Evolutionary conservation across 257 asterid species (phyloP).

Genomic region (Solanum dulcamara): DNA sequence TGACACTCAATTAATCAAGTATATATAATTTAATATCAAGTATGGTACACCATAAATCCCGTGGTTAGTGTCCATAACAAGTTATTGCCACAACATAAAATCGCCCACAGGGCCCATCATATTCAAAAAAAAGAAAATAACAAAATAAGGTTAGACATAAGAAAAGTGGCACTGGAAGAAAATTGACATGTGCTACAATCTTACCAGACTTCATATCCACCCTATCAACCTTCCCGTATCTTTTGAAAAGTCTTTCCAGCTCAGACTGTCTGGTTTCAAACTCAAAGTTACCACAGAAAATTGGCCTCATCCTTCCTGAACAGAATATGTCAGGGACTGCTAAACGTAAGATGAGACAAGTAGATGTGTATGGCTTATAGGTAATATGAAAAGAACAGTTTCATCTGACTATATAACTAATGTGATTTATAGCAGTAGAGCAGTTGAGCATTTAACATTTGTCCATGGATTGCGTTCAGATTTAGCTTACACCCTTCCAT

Average conservation of each 20-base stretch:
- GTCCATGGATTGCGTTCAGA: neutral
- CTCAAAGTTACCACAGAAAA: conserved; percentile 77
- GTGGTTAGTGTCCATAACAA: neutral
- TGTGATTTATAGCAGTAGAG: neutral
- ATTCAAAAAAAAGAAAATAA: neutral
- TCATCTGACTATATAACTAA: neutral
- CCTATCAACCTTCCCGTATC: conserved; percentile 68
- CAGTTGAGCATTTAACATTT: neutral
- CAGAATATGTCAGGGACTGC: neutral
- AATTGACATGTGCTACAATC: neutral
- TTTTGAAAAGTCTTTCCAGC: conserved; percentile 62
- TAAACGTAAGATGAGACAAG: neutral
- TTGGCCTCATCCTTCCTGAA: conserved; percentile 48
- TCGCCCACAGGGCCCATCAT: neutral
- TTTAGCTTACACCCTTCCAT: neutral
- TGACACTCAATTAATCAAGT: neutral
- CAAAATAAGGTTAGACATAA: neutral
- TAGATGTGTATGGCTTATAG: neutral
- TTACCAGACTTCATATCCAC: conserved; percentile 85
- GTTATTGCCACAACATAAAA: neutral
- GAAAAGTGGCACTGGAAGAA: neutral
- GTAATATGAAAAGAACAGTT: neutral
- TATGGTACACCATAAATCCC: neutral
- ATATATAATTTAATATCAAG: neutral
- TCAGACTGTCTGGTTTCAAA: conserved; percentile 76